phyloP scores from a whole-genome alignment of 2,329 filamentous ascomycete genomes.

The Neofusicoccum parvum region DNA sequence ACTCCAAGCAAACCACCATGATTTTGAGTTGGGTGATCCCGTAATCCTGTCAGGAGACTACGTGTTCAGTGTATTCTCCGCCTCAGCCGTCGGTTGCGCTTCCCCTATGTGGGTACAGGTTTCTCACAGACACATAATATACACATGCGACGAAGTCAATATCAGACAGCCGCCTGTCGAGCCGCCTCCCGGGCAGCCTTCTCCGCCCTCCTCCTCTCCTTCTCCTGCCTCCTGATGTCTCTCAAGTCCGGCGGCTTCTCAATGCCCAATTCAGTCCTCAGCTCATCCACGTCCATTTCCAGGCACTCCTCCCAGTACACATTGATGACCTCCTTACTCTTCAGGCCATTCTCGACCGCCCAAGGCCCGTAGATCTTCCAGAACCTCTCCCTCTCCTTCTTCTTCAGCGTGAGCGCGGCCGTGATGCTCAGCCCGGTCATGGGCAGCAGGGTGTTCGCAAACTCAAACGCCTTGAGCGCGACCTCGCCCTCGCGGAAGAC shows the following conservation, averaged over 20 bases:
- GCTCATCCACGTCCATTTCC: slow-evolving; percentile 75
- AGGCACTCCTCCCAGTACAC: slow-evolving; percentile 98
- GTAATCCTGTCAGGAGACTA: too few relatives aligned
- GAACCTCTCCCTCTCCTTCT: slow-evolving; percentile 67
- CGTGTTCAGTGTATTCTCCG: too few relatives aligned
- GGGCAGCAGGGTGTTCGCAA: slow-evolving; percentile 87
- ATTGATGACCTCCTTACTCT: slow-evolving; percentile 81
- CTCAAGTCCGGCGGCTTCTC: slow-evolving; percentile 87
- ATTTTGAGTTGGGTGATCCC: too few relatives aligned
- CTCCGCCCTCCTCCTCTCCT: slow-evolving; percentile 67
- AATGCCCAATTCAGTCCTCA: slow-evolving; percentile 76
- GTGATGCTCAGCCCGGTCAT: slow-evolving; percentile 91
- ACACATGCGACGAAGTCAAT: not conserved
- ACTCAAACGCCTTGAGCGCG: slow-evolving; percentile 97
- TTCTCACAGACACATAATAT: not conserved
- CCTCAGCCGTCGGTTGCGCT: too few relatives aligned
- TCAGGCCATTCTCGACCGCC: slow-evolving; percentile 81
- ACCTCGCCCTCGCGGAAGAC: slow-evolving; percentile 94
- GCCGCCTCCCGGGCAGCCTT: slow-evolving; percentile 50
- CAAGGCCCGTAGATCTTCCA: slow-evolving; percentile 80
- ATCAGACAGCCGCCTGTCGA: slow-evolving; percentile 1
- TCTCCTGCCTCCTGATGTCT: slow-evolving; percentile 70
- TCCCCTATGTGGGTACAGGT: not conserved
- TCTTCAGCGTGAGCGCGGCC: slow-evolving; percentile 67
- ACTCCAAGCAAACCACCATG: too few relatives aligned